Evolutionary conservation across 306 rosid genomes (phyloP).

Genomic region (Pterocarpus santalinus): DNA sequence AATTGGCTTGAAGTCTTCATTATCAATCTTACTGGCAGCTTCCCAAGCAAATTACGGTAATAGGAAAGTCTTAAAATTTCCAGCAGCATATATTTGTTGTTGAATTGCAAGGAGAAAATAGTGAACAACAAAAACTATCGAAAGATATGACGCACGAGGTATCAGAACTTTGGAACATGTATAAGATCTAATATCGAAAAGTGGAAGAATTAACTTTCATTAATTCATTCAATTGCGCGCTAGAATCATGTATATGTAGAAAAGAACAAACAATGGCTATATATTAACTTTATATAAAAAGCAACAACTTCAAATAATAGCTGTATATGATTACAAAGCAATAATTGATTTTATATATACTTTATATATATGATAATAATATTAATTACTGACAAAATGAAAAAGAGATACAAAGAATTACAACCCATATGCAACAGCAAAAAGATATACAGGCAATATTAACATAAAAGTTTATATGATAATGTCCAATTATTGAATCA

Average conservation of each 20-base stretch:
- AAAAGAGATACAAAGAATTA: not conserved
- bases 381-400: conserved; percentile 1
- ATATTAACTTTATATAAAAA: not conserved
- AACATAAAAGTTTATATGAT: not conserved
- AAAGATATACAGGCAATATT: conserved; percentile 34
- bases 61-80: not conserved
- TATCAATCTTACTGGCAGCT: not conserved
- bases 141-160: too few species aligned
- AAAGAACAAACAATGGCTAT: not conserved
- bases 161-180: not conserved
- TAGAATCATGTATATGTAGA: too few species aligned
- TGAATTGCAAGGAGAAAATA: too few species aligned
- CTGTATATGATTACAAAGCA: conserved; percentile 14
- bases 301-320: conserved; percentile 19
- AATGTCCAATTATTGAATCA: not conserved
- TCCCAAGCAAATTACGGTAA: not conserved
- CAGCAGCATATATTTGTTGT: not conserved
- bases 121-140: too few species aligned
- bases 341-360: conserved; percentile 13
- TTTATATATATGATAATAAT: not conserved
- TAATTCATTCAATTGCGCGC: too few species aligned
- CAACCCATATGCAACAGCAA: conserved; percentile 35
- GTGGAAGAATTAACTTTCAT: not conserved
- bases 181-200: not conserved
- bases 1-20: not conserved